Evolutionary conservation across 306 rosid genomes (phyloP).

Genomic region (Cicer judaicum): DNA sequence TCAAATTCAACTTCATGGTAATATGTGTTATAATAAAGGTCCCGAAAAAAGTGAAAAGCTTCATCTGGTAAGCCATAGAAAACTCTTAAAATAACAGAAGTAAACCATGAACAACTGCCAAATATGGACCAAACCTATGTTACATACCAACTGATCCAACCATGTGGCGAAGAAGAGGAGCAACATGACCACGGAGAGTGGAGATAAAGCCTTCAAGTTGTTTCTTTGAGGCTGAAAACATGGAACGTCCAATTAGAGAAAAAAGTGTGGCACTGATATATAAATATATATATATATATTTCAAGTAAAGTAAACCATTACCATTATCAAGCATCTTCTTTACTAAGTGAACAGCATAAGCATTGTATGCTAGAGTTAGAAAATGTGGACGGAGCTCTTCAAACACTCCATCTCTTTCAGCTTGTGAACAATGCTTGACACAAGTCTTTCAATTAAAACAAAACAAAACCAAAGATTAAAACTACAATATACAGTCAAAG

Average conservation of each 20-base stretch:
- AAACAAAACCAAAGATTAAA: slow-evolving; percentile 41
- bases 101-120: slow-evolving; percentile 8
- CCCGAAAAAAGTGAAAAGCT: slow-evolving; percentile 2
- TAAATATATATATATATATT: neutral
- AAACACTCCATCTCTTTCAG: slow-evolving; percentile 75
- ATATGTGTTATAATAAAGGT: slow-evolving; percentile 1
- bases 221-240: slow-evolving; percentile 79
- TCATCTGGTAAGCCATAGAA: neutral
- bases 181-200: slow-evolving; percentile 81
- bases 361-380: slow-evolving; percentile 71
- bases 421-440: slow-evolving; percentile 85
- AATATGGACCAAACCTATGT: slow-evolving; percentile 1
- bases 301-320: slow-evolving; percentile 49
- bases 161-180: slow-evolving; percentile 93
- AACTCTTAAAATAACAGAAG: slow-evolving; percentile 7
- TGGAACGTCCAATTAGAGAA: slow-evolving; percentile 24
- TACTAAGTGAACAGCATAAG: slow-evolving; percentile 87
- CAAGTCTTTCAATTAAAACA: slow-evolving; percentile 63
- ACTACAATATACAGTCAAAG: slow-evolving; percentile 5
- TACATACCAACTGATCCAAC: slow-evolving; percentile 91
- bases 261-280: neutral
- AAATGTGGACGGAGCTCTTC: slow-evolving; percentile 90
- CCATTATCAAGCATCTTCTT: slow-evolving; percentile 90
- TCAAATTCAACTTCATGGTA: slow-evolving; percentile 26
- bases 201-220: slow-evolving; percentile 79